phyloP scores from a whole-genome alignment of 2,329 filamentous ascomycete genomes.

The Geosmithia morbida region DNA sequence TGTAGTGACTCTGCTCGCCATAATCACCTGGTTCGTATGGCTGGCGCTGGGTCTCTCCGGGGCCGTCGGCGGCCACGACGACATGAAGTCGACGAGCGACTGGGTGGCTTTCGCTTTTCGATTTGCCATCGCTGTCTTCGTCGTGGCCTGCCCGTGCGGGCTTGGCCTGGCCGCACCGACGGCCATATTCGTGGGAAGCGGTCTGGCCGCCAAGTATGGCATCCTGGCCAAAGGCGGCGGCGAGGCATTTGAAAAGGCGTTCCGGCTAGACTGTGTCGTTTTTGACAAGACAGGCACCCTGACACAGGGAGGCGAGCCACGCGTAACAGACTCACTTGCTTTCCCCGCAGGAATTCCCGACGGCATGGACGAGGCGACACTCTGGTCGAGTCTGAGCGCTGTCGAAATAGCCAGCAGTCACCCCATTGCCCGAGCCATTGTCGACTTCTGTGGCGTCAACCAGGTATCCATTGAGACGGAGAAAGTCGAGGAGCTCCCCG shows the following conservation, averaged over 20 bases:
- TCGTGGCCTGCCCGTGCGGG: slow-evolving; percentile 76
- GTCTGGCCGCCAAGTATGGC: slow-evolving; percentile 63
- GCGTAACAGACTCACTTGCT: slow-evolving; percentile 41
- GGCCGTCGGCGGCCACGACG: slow-evolving; percentile 27
- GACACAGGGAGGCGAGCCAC: slow-evolving; percentile 58
- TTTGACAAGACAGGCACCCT: slow-evolving; percentile 86
- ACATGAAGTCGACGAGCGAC: slow-evolving; percentile 42
- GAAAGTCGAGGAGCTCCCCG: slow-evolving; percentile 50
- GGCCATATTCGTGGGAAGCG: slow-evolving; percentile 70
- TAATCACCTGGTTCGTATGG: slow-evolving; percentile 61
- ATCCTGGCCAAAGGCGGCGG: slow-evolving; percentile 76
- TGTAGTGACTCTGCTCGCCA: slow-evolving; percentile 52
- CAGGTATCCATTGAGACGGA: not conserved
- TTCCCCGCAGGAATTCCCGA: slow-evolving; percentile 15
- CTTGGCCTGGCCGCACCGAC: slow-evolving; percentile 76
- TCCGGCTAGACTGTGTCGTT: slow-evolving; percentile 61
- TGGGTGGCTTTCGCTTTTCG: slow-evolving; percentile 63
- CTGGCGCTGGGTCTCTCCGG: slow-evolving; percentile 47
- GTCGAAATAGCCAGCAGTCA: slow-evolving; percentile 63
- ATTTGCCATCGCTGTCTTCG: slow-evolving; percentile 76
- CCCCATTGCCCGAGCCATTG: slow-evolving; percentile 58
- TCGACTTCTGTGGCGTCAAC: slow-evolving; percentile 39
- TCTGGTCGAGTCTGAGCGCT: slow-evolving; percentile 41
- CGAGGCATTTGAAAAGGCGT: slow-evolving; percentile 76
- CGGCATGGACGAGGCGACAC: slow-evolving; percentile 9